These are phyloP conservation scores for Parathielavia appendiculata DNA, from an alignment of 495 filamentous ascomycete species.

Conservation along the genomic window DNA sequence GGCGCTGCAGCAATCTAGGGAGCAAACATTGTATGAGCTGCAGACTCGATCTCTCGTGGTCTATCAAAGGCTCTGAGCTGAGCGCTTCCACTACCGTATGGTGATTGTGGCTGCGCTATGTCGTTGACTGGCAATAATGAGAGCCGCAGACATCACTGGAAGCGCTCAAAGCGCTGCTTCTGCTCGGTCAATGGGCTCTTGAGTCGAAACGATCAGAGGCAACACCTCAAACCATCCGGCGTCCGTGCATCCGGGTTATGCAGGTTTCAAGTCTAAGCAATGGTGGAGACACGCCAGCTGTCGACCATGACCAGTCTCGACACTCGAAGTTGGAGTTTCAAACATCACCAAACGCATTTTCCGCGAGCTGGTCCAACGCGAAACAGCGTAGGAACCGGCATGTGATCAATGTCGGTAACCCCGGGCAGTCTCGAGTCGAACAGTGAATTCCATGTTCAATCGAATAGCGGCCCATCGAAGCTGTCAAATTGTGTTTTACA, in stretches of 20 bases:
- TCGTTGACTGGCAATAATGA: background rate
- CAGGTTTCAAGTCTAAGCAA: constrained; percentile 4
- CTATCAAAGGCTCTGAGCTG: background rate
- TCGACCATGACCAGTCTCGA: background rate
- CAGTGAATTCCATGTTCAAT: background rate
- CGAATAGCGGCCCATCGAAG: background rate
- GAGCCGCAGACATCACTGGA: background rate
- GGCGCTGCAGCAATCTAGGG: too few relatives aligned
- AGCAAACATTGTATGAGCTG: too few relatives aligned
- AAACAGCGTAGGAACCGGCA: background rate
- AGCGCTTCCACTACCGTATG: background rate
- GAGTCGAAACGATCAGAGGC: constrained; percentile 1
- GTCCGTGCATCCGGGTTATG: background rate
- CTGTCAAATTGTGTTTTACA: background rate
- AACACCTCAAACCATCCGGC: background rate
- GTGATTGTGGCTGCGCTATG: background rate
- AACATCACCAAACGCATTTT: background rate
- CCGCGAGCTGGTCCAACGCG: background rate
- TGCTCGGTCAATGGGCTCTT: background rate
- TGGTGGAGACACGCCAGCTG: constrained; percentile 1
- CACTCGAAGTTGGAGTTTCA: background rate
- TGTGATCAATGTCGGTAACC: background rate
- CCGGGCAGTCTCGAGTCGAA: background rate
- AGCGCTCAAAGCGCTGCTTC: background rate
- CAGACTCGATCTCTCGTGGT: too few relatives aligned